Evolutionary conservation across 345 rosid genomes (phyloP), one percentile per base, ranked within the genome.

Genomic region (Arabidopsis suecica): DNA sequence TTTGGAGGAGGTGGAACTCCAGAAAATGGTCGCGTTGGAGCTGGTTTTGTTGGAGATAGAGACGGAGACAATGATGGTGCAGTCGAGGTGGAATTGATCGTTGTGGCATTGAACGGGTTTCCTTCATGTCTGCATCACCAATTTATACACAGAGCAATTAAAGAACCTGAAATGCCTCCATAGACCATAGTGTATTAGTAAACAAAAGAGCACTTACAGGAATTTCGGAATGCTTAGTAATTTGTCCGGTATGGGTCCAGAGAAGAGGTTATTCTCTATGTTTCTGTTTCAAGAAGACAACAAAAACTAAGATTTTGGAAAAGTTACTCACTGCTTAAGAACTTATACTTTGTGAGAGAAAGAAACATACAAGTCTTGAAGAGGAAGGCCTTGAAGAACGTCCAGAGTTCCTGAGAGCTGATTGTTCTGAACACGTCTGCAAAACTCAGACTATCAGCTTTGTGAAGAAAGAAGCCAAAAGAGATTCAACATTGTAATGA

Each of bases 401-500:
- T 88, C 91, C 53, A 96, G 86, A 33, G 91, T 81, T 69, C 99
- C 99, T 2, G 99, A 91, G 54, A 96, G 74, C 67, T 84, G 89
- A 84, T 96, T 96, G 79, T 79, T 80, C 90, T 96, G 98, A 88
- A 93, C 82, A 78, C 40, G 96, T 64, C 99, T 96, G 96, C 76
- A 72, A 75, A 73, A 76, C 61, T 47, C 14, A 83, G 71, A 81
- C 59, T 73, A 80, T 84, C 73, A 84, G 85, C 74, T 74, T 36
- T 6, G 34, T 54, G 75, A 40, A 73, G 5, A 25, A 28, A 5
- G 1, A 20, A 3, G 57, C 38, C 55, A 65, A 57, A 44, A 63
- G 50, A 58, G 23, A 47, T 3, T 5, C 51, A 30, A 41, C 6
- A 6, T 1, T 33, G 23, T 18, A 32, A 16, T 33, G 4, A 33